Conservation (phyloP, 2,329 filamentous ascomycete species). For the Dothidotthia symphoricarpi region DNA sequence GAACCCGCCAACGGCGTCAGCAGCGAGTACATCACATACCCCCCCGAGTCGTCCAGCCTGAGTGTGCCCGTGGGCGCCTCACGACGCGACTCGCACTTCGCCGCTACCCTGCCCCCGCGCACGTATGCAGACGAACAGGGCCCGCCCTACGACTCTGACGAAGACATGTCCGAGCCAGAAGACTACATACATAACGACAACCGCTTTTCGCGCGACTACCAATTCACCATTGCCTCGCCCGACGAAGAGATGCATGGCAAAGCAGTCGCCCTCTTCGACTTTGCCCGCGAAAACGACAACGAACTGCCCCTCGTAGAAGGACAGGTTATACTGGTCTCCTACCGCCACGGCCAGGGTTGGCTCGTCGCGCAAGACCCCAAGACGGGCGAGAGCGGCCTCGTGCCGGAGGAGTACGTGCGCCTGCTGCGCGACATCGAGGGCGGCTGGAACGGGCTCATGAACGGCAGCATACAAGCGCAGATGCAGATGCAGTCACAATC, state of each 20-base stretch:
- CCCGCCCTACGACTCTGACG: slow-evolving; percentile 45
- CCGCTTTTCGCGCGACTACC: slow-evolving; percentile 85
- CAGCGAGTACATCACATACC: slow-evolving; percentile 78
- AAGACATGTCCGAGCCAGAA: slow-evolving; percentile 50
- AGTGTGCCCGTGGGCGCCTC: slow-evolving; percentile 32
- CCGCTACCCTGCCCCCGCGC: slow-evolving; percentile 47
- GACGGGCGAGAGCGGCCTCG: slow-evolving; percentile 88
- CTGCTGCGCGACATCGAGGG: slow-evolving; percentile 91
- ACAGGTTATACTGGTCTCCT: slow-evolving; percentile 94
- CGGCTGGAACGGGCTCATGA: slow-evolving; percentile 58
- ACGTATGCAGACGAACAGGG: slow-evolving; percentile 43
- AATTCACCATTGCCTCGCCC: slow-evolving; percentile 90
- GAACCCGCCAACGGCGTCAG: slow-evolving; percentile 71
- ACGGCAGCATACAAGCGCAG: slow-evolving; percentile 27
- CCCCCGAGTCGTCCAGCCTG: slow-evolving; percentile 49
- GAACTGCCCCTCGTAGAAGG: slow-evolving; percentile 90
- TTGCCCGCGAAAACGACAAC: slow-evolving; percentile 92
- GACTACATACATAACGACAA: slow-evolving; percentile 63
- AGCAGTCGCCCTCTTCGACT: slow-evolving; percentile 92
- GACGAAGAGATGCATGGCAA: slow-evolving; percentile 98
- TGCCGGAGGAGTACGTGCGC: slow-evolving; percentile 94
- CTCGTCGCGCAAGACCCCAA: slow-evolving; percentile 94
- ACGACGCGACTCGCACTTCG: slow-evolving; percentile 56
- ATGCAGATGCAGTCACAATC: too few relatives aligned
- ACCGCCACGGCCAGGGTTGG: slow-evolving; percentile 95